Evolutionary conservation across 495 filamentous ascomycete species (phyloP).

Genomic region (Penicillium desertorum): DNA sequence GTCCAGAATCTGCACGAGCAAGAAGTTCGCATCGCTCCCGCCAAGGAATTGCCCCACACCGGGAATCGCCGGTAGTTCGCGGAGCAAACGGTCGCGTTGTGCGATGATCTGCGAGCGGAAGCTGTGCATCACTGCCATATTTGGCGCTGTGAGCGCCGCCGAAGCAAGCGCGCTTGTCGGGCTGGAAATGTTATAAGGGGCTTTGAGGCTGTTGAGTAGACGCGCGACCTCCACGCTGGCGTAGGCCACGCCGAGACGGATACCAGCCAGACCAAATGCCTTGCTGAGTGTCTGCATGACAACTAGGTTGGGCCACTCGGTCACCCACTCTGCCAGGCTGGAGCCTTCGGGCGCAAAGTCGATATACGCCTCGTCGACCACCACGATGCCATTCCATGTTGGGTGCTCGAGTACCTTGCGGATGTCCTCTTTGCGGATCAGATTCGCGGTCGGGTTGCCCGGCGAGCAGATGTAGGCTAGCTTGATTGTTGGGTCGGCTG

Average conservation of each 20-base stretch:
- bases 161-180: constrained; percentile 80
- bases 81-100: constrained; percentile 74
- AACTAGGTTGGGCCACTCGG: constrained; percentile 91
- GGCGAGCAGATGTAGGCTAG: constrained; percentile 89
- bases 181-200: constrained; percentile 89
- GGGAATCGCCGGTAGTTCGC: constrained; percentile 68
- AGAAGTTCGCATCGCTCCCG: constrained; percentile 79
- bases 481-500: constrained; percentile 70
- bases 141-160: constrained; percentile 62
- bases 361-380: constrained; percentile 95
- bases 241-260: constrained; percentile 72
- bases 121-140: constrained; percentile 67
- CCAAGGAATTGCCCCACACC: constrained; percentile 82
- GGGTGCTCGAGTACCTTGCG: constrained; percentile 75
- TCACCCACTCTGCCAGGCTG: constrained; percentile 88
- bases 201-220: constrained; percentile 87
- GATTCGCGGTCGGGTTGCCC: constrained; percentile 84
- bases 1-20: constrained; percentile 85
- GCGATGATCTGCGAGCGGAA: constrained; percentile 66
- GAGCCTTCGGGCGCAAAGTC: constrained; percentile 83
- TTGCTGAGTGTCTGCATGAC: constrained; percentile 98
- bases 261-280: constrained; percentile 92
- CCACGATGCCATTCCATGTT: constrained; percentile 91
- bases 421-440: constrained; percentile 76
- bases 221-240: constrained; percentile 66